Evolutionary conservation across 2,329 filamentous ascomycete species (phyloP), one percentile per base, ranked within the genome.

Genomic region (Talaromyces sp.): DNA sequence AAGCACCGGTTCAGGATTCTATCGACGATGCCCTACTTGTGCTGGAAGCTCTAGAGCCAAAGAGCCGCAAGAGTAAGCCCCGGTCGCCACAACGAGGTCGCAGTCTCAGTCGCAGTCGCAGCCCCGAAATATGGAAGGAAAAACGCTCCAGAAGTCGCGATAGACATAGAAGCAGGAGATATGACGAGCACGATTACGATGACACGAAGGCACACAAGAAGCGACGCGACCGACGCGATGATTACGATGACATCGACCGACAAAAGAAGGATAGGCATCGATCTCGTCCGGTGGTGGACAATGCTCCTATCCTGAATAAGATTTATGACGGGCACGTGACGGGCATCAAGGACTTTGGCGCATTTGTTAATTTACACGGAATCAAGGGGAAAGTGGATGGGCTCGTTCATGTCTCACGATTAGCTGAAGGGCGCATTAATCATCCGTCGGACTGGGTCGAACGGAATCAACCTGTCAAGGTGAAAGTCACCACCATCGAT

Each of bases 21-120:
- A 89, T 97, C 70, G 95, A 98, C 71, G 93, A 99, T 75, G 96
- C 95, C 0, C 87, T 99, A 68, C 93, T 93, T 0, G 83, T 96
- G 69, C 76, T 99, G n/a, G 95, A 98, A 75, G 88, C 0, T 78
- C 98, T 44, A 92, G 92, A 65, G 84, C 85, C 7, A 92, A 89
- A 69, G 79, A 81, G 56, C 81, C 74, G 61, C 70, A 72, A 40
- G 68, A 75, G 18, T 47, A 47, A 47, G 10, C 44, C 18, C 1
- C 44, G 40, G 12, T 42, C n/a, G 72, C 72, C 23, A 69, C 72
- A 55, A 70, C 72, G 55, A 61, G 72, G 33, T 71, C 75, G 66
- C 36, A 57, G 16, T 66, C 79, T 69, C 71, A 86, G 85, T 71
- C 78, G 84, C 63, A 85, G 81, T 67, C 76, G 79, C 68, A 86